Conservation (phyloP, 768 basidiomycete genomes). For the Kwoniella pini region DNA sequence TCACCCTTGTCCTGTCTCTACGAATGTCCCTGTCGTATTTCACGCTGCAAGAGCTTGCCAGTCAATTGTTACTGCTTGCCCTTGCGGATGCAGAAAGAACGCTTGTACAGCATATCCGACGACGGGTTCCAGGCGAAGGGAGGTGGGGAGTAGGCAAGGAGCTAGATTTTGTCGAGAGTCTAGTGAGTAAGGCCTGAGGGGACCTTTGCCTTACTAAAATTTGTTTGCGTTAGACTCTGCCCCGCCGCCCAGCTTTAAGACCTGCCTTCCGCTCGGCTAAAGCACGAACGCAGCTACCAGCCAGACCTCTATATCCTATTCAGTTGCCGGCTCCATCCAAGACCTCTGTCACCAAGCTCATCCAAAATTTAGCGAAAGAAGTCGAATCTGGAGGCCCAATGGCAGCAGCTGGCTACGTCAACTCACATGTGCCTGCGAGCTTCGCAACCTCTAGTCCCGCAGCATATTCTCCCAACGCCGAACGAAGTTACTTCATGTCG, state of each 20-base stretch:
- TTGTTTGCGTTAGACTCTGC: conserved; percentile 14
- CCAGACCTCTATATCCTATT: conserved; percentile 32
- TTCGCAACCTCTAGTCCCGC: conserved; percentile 2
- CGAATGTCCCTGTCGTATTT: conserved; percentile 51
- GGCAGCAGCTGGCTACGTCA: conserved; percentile 9
- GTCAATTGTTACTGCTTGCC: conserved; percentile 36
- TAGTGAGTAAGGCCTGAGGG: conserved; percentile 32
- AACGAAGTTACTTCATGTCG: conserved; percentile 26
- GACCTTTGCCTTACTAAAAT: background rate
- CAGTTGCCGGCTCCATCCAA: conserved; percentile 49
- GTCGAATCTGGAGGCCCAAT: conserved; percentile 23
- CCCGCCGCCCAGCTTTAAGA: conserved; percentile 34
- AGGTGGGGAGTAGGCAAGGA: conserved; percentile 45
- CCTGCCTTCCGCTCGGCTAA: conserved; percentile 51
- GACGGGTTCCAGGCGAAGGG: conserved; percentile 47
- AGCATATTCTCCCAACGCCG: conserved; percentile 17
- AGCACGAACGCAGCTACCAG: conserved; percentile 39
- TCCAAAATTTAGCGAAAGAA: conserved; percentile 35
- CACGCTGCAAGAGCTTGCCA: conserved; percentile 38
- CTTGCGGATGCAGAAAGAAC: conserved; percentile 46
- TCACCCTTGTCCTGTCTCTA: conserved; percentile 45
- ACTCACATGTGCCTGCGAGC: background rate
- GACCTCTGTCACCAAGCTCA: conserved; percentile 40
- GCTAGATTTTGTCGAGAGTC: conserved; percentile 41
- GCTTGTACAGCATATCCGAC: conserved; percentile 45